phyloP scores from a whole-genome alignment of 768 basidiomycete species.

The Mycena indigotica region DNA sequence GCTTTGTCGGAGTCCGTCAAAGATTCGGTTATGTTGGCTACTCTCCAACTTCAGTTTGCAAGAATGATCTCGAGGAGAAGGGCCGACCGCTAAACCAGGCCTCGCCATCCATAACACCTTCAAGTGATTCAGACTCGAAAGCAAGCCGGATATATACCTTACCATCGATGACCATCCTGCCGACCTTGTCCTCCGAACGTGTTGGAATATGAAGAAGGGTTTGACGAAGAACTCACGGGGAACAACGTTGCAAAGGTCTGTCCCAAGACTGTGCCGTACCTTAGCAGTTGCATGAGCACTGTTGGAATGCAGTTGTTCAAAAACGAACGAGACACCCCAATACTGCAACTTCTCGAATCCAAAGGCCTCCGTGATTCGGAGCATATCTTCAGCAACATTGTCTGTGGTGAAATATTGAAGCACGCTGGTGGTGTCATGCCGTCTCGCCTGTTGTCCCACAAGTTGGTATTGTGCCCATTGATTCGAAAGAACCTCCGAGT shows the following conservation, averaged over 20 bases:
- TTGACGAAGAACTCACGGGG: not conserved
- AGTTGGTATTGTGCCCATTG: not conserved
- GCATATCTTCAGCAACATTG: not conserved
- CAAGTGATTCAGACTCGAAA: not conserved
- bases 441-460: not conserved
- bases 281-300: not conserved
- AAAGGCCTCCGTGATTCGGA: conserved; percentile 24
- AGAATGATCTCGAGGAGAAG: not conserved
- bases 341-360: conserved; percentile 8
- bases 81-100: conserved; percentile 4
- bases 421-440: not conserved
- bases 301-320: too few relatives aligned
- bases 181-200: not conserved
- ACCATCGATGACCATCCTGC: not conserved
- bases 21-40: conserved; percentile 1
- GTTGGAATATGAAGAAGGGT: not conserved
- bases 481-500: not conserved
- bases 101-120: conserved; percentile 5
- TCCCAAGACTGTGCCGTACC: not conserved
- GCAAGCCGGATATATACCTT: not conserved
- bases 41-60: not conserved
- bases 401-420: not conserved
- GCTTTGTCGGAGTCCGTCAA: conserved; percentile 37
- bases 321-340: conserved; percentile 10
- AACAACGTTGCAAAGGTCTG: not conserved